A percentile compares a stretch with the other conserved stretches of the same genome.
These are phyloP conservation scores for Plasmodium chabaudi DNA, from an alignment of 169 alveolate species.

Conservation along the genomic window DNA sequence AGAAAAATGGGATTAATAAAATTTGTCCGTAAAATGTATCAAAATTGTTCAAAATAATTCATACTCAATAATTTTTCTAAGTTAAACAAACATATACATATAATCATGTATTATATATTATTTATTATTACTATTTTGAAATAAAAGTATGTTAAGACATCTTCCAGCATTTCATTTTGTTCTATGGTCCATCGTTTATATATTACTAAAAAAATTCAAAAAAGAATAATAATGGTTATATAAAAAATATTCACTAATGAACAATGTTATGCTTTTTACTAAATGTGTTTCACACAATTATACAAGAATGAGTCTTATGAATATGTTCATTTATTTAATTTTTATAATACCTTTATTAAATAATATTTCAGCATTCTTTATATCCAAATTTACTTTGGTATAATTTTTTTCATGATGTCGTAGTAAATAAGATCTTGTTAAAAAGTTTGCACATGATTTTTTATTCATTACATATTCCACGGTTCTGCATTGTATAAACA, in stretches of 20 bases:
- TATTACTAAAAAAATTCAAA: constrained; percentile 9
- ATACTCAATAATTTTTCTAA: not conserved
- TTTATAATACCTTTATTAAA: constrained; percentile 38
- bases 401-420: constrained; percentile 32
- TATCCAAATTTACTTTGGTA: constrained; percentile 16
- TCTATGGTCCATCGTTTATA: constrained; percentile 16
- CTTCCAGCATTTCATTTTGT: constrained; percentile 7
- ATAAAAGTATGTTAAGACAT: constrained; percentile 53
- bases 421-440: constrained; percentile 48
- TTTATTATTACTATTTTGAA: constrained; percentile 43
- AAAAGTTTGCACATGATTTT: constrained; percentile 52
- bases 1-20: not conserved
- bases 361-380: constrained; percentile 34
- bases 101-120: not conserved
- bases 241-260: not conserved
- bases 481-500: constrained; percentile 21
- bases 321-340: not conserved
- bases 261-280: not conserved
- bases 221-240: too few relatives aligned
- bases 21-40: not conserved
- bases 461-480: constrained; percentile 69
- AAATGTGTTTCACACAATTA: not conserved
- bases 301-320: not conserved
- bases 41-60: not conserved
- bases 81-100: not conserved